Evolutionary conservation across 2,329 filamentous ascomycete genomes (phyloP), one percentile per base, ranked within the genome.

Genomic region (Phyllosticta ampelicida): DNA sequence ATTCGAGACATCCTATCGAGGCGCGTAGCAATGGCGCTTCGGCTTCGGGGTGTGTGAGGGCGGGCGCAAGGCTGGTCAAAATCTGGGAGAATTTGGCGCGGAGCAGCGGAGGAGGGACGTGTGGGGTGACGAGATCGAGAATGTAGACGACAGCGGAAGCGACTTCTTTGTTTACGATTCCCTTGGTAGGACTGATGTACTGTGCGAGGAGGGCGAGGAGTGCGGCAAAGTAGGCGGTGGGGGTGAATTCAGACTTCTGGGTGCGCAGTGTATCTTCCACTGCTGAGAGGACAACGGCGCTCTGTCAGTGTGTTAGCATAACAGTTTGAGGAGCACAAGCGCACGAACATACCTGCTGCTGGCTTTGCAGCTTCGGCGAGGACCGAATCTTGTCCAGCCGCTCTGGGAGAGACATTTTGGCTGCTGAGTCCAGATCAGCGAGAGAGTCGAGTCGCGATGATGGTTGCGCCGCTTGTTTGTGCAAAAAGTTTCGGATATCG

Each of bases 51-150:
- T 89, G 80, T 56, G 88, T 85, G 52, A 99, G 80, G 11, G 91
- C 86, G 1, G 92, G 91, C 19, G 89, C 90, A 64, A 99, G 82
- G 61, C 87, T 85, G 29, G 86, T 84, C 61, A 99, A 84, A 67
- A 99, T 96, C 73, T 95, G 89, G 26, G 89, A 87, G 76, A 99
- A 99, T 73, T 97, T 96, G 64, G 90, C 87, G 68, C 91, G 89
- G 59, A 99, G 86, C 60, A 99, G 85, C 61, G 91, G 84, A 61
- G 89, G 82, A 57, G 94, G 90, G 61, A 91, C 85, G 74, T 86
- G 88, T 60, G 88, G 87, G 16, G 90, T 94, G 65, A 96, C 83
- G 64, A 95, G 79, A 74, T 99, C 92, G 76, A 99, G 89, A 16
- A 99, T 85, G 74, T 99, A 99, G 65, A 99, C 87, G 63, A 95